Base-by-base conservation (phyloP, 1,284 basidiomycete genomes). In the Austroboletus novae-zelandiae region DNA sequence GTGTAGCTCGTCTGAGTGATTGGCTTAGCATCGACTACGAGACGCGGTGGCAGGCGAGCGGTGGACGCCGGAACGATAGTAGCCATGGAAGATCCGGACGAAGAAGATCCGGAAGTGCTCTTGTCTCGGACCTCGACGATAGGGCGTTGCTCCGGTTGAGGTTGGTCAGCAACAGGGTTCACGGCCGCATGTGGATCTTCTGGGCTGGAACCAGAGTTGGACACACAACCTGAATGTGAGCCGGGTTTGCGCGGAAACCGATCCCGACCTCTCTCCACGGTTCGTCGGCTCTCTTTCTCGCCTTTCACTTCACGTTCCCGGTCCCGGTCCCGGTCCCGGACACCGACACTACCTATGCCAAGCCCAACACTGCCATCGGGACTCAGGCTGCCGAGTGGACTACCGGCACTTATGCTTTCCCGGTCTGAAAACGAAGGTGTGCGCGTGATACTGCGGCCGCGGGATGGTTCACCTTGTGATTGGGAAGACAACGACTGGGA, bases 391-490 rank as follows among this genome's bases (percentile, higher is more conserved):
- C 82, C 83, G 32, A 83, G 60, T 4, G 83, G 78, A 43, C 77
- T 78, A 27, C 62, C 63, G 25, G 72, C 64, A 13, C 63, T 61
- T 42, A 71, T 70, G 13, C 73, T 71, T 41, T 76, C 76, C 32
- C 74, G 70, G 54, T 80, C 78, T 46, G 70, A 72, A 40, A 76
- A 77, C 8, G 79, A 77, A 11, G 76, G 73, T 13, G 76, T 76
- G 34, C 83, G 75, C 15, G 81, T 76, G 40, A 71, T 72, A 30
- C 80, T 80, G 17, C 84, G 75, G 0, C 84, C 84, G n/a, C 80
- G 72, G 60, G 57, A 61, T 61, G 60, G 65, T 25, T 51, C 62
- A 5, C n/a, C 58, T 50, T 61, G 61, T 30, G 37, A 40, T 37
- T 64, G 62, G 17, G 60, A 63, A 42, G 55, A 55, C 25, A 68